These are phyloP conservation scores for Ciborinia camelliae DNA, from an alignment of 2,329 filamentous ascomycete genomes.

Conservation along the genomic window DNA sequence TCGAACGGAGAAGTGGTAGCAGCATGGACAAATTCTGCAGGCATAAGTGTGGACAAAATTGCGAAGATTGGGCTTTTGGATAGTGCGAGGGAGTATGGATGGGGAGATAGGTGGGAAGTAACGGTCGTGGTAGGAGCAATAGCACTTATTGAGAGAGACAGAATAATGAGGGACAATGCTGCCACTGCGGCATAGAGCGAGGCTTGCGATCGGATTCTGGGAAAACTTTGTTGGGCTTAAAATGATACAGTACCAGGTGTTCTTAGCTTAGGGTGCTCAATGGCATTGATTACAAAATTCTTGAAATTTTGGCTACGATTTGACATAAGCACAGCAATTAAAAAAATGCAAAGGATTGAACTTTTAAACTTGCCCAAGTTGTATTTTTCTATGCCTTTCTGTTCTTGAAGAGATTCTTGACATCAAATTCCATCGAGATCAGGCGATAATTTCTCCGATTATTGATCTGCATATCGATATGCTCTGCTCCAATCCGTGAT, in stretches of 20 bases:
- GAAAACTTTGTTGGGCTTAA: neutral
- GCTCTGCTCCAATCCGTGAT: neutral
- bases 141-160: constrained; percentile 8
- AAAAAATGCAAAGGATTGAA: neutral
- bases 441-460: neutral
- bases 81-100: neutral
- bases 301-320: neutral
- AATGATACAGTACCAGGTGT: neutral
- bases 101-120: constrained; percentile 17
- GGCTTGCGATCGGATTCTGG: neutral
- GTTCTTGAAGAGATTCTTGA: neutral
- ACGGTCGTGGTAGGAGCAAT: constrained; percentile 8
- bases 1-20: constrained; percentile 1
- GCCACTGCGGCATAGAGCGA: neutral
- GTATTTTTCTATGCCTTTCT: too few species aligned
- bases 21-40: neutral
- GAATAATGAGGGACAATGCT: neutral
- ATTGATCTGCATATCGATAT: neutral
- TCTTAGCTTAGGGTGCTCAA: neutral
- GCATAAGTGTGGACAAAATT: neutral
- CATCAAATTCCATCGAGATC: neutral
- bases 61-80: constrained; percentile 15
- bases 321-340: neutral
- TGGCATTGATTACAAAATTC: neutral
- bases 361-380: neutral